Conservation (phyloP, 805 yeast genomes). For the Hanseniaspora valbyensis region DNA sequence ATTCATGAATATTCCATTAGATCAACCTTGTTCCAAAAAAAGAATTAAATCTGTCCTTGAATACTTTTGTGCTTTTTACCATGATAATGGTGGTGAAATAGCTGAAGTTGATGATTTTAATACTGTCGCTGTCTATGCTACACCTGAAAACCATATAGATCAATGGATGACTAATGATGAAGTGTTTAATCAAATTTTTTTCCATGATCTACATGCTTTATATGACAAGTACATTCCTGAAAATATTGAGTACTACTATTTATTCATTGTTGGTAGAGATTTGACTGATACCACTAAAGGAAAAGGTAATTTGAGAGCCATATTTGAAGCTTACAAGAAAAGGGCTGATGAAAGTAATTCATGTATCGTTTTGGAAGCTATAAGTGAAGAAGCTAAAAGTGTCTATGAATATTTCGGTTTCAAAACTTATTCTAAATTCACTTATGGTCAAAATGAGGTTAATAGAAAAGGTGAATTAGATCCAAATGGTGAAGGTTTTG, state of each 20-base stretch:
- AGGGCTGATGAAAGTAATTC: constrained; percentile 15
- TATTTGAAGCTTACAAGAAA: constrained; percentile 14
- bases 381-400: constrained; percentile 18
- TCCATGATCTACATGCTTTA: constrained; percentile 18
- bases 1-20: constrained; percentile 15
- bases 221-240: constrained; percentile 24
- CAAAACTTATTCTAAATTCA: constrained; percentile 10
- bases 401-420: constrained; percentile 12
- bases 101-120: constrained; percentile 17
- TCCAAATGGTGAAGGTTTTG: constrained; percentile 28
- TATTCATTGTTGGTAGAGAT: constrained; percentile 17
- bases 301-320: constrained; percentile 17
- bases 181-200: constrained; percentile 11
- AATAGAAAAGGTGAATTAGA: constrained; percentile 18
- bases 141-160: constrained; percentile 16
- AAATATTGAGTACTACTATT: constrained; percentile 11
- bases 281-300: constrained; percentile 14
- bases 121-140: constrained; percentile 16
- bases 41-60: constrained; percentile 15
- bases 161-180: constrained; percentile 17
- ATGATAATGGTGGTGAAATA: constrained; percentile 16
- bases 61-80: constrained; percentile 16
- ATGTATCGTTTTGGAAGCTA: constrained; percentile 17
- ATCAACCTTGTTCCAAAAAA: constrained; percentile 6
- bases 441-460: constrained; percentile 15